Base-by-base conservation (phyloP, 805 yeast species). In the Cyberlindnera japonica region DNA sequence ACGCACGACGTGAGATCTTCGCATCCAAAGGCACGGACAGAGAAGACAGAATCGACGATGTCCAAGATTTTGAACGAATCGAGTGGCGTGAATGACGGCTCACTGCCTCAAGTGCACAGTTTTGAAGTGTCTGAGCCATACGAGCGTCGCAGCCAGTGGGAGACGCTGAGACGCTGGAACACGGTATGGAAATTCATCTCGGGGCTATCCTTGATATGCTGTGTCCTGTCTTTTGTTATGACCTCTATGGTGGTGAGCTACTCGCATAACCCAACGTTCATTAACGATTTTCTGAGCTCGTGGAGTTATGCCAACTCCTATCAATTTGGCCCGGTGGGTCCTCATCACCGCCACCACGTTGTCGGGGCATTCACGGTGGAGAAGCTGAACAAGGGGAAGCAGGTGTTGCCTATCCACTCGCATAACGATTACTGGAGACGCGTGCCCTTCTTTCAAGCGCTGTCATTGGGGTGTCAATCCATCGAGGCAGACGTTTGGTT, bases 371-470 rank as follows among this genome's bases (percentile, higher is more conserved):
- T 40, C 28, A 40, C 37, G 11, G 45, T 44, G 23, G 33, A 23
- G 11, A 12, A 13, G 6, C 21, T 48, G 17, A 48, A 45, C 41
- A 33, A 21, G 9, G 49, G 40, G 15, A 40, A 28, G 26, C 44
- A 35, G 2, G 45, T 43, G 6, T 27, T 56, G 15, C 69, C 67
- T 6, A 64, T 80, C 18, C 88, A 81, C 54, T 77, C 85, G 1
- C 88, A 81, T 54, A 81, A 81, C 53, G 87, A 81, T 55, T 82
- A 81, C 57, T 77, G 83, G 82, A 62, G 87, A 51, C 44, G 54
- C 3, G 51, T 63, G 5, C 87, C 87, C 1, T 62, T 81, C 3
- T 67, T 74, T 37, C 81, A 79, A 44, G 87, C 86, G 0, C 55
- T 70, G 11, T 50, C 55, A 4, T 45, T 54, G 17, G 89, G 87